These are phyloP conservation scores for Colletotrichum sidae DNA, from an alignment of 2,329 filamentous ascomycete species.

Conservation along the genomic window DNA sequence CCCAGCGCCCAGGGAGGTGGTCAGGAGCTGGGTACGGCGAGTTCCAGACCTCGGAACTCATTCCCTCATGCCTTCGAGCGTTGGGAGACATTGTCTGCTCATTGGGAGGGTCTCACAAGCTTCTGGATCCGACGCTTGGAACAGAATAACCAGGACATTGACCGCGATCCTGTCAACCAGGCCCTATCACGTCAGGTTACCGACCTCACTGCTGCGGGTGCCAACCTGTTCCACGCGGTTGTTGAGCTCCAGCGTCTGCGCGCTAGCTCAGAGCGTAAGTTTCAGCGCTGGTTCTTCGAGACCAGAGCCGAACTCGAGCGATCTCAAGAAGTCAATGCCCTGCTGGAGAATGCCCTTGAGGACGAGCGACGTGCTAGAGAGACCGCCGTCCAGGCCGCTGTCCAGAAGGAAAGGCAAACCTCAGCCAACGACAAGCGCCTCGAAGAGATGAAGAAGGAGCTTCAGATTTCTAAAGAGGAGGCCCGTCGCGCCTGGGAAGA, in stretches of 20 bases:
- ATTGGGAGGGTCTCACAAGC: constrained; percentile 97
- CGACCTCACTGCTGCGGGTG: constrained; percentile 95
- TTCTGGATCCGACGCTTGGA: constrained; percentile 97
- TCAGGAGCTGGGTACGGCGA: constrained; percentile 46
- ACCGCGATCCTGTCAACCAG: constrained; percentile 83
- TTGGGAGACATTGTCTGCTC: constrained; percentile 96
- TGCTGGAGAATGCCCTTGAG: constrained; percentile 81
- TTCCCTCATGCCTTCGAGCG: constrained; percentile 98
- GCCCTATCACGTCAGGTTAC: constrained; percentile 95
- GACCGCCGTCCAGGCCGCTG: constrained; percentile 74
- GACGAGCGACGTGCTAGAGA: constrained; percentile 78
- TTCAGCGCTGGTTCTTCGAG: constrained; percentile 99
- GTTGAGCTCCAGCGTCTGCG: constrained; percentile 94
- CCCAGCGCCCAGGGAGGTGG: constrained; percentile 41
- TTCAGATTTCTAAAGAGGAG: constrained; percentile 95
- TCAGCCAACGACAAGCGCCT: constrained; percentile 79
- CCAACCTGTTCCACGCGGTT: constrained; percentile 96
- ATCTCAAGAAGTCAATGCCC: constrained; percentile 82
- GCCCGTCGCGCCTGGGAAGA: constrained; percentile 97
- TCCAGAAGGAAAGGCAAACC: constrained; percentile 77
- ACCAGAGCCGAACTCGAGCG: constrained; percentile 89
- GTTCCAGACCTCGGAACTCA: constrained; percentile 68
- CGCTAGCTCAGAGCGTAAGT: constrained; percentile 96
- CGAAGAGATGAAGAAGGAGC: constrained; percentile 91
- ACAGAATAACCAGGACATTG: constrained; percentile 87